These are phyloP conservation scores for Crithidia acanthocephali DNA, from an alignment of 208 protist genomes.

Conservation along the genomic window DNA sequence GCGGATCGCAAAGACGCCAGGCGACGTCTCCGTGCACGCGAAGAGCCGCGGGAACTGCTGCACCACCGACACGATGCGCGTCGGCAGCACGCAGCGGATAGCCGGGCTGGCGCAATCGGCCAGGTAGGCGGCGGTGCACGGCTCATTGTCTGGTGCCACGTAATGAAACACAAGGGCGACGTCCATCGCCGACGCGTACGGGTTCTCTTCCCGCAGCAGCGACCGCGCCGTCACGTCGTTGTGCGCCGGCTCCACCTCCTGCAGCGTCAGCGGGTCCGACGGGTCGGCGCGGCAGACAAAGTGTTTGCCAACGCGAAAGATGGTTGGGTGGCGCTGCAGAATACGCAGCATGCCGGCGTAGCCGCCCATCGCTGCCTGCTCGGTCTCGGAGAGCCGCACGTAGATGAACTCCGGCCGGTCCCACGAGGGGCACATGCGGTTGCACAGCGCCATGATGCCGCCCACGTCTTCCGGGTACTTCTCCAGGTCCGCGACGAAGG, in stretches of 20 bases:
- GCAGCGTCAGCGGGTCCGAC: constrained; percentile 58
- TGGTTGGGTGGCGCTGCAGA: constrained; percentile 58
- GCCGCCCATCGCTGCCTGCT: constrained; percentile 57
- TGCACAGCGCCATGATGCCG: constrained; percentile 59
- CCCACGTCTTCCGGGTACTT: constrained; percentile 70
- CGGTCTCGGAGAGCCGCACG: constrained; percentile 56
- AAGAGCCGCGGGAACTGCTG: constrained; percentile 80
- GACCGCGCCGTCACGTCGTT: constrained; percentile 54
- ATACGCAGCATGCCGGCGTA: constrained; percentile 67
- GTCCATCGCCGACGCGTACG: constrained; percentile 65
- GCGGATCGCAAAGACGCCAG: constrained; percentile 72
- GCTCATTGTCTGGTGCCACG: constrained; percentile 61
- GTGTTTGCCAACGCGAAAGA: constrained; percentile 71
- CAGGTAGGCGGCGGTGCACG: constrained; percentile 63
- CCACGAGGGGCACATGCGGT: constrained; percentile 62
- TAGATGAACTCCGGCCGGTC: constrained; percentile 87
- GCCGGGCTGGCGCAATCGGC: constrained; percentile 79
- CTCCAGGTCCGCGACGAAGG: constrained; percentile 73
- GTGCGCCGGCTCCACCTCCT: constrained; percentile 49
- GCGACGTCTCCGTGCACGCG: constrained; percentile 73
- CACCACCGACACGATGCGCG: constrained; percentile 66
- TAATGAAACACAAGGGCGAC: constrained; percentile 85
- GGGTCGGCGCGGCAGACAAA: constrained; percentile 79
- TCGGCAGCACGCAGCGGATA: constrained; percentile 75
- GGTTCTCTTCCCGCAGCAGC: constrained; percentile 69